These are phyloP conservation scores for Blastobotrys raffinosifermentans DNA, from an alignment of 1,139 yeast genomes.

Conservation along the genomic window DNA sequence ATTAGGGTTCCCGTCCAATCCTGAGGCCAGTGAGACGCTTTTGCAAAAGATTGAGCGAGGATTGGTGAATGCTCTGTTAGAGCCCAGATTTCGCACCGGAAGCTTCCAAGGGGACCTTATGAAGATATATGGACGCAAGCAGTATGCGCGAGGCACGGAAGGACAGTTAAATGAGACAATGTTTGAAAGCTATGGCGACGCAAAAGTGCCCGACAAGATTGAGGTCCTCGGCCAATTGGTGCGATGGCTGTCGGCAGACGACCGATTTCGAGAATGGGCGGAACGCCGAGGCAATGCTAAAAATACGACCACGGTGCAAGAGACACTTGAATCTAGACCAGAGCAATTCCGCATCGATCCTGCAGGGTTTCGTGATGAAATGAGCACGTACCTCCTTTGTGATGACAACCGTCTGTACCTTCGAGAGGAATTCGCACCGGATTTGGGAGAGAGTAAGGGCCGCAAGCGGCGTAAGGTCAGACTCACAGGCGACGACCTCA, in stretches of 20 bases:
- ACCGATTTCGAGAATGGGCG: conserved; percentile 22
- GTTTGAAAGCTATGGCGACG: conserved; percentile 7
- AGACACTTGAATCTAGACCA: background rate
- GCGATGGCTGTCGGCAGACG: conserved; percentile 22
- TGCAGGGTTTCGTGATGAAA: conserved; percentile 29
- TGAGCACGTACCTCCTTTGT: conserved; percentile 29
- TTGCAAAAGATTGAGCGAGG: conserved; percentile 15
- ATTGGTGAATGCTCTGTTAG: conserved; percentile 13
- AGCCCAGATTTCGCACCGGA: conserved; percentile 13
- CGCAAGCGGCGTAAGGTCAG: conserved; percentile 4
- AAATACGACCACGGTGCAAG: background rate
- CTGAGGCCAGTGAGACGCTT: conserved; percentile 10
- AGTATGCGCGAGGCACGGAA: conserved; percentile 2
- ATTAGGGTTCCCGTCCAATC: conserved; percentile 17
- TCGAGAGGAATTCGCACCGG: conserved; percentile 23
- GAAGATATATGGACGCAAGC: conserved; percentile 6
- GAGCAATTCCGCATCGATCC: conserved; percentile 30
- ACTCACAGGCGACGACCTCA: too few species aligned
- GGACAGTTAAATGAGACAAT: conserved; percentile 3
- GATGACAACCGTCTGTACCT: conserved; percentile 34
- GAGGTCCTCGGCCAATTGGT: conserved; percentile 20
- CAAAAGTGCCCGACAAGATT: conserved; percentile 16
- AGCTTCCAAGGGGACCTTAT: conserved; percentile 15
- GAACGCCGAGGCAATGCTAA: conserved; percentile 15
- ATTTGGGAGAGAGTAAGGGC: conserved; percentile 9